Conservation (phyloP, 768 basidiomycete species). For the Termitomyces sp. region DNA sequence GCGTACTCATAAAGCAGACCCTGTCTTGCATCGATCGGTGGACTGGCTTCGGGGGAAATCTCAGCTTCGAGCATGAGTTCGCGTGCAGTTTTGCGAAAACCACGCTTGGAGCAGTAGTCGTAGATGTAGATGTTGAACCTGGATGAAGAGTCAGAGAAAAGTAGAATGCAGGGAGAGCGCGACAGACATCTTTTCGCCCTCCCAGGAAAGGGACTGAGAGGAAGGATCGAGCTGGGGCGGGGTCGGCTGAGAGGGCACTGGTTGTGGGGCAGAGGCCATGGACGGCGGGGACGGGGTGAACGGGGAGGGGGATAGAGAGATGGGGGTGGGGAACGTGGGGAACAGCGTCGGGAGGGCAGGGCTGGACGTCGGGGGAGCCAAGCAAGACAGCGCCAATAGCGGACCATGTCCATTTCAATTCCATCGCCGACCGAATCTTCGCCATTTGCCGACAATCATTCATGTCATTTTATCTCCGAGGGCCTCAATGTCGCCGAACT, state of each 20-base stretch:
- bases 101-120: conserved; percentile 80
- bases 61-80: conserved; percentile 67
- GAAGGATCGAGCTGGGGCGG: conserved; percentile 18
- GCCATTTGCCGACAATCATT: conserved; percentile 19
- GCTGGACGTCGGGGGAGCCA: conserved; percentile 13
- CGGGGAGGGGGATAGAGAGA: not conserved
- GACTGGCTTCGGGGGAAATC: conserved; percentile 51
- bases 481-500: conserved; percentile 58
- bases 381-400: conserved; percentile 12
- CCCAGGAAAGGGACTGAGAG: conserved; percentile 52
- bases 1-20: conserved; percentile 78
- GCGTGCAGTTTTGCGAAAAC: conserved; percentile 65
- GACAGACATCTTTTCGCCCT: conserved; percentile 78
- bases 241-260: conserved; percentile 17
- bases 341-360: conserved; percentile 14
- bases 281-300: not conserved
- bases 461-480: conserved; percentile 8
- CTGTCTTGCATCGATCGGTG: conserved; percentile 80
- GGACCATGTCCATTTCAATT: conserved; percentile 14
- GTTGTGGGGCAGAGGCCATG: conserved; percentile 25
- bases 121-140: conserved; percentile 91
- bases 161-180: conserved; percentile 5
- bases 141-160: not conserved
- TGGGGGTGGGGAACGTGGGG: conserved; percentile 14
- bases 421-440: conserved; percentile 27